phyloP scores from a whole-genome alignment of 2,329 filamentous ascomycete species.

The Ramularia endophylla region DNA sequence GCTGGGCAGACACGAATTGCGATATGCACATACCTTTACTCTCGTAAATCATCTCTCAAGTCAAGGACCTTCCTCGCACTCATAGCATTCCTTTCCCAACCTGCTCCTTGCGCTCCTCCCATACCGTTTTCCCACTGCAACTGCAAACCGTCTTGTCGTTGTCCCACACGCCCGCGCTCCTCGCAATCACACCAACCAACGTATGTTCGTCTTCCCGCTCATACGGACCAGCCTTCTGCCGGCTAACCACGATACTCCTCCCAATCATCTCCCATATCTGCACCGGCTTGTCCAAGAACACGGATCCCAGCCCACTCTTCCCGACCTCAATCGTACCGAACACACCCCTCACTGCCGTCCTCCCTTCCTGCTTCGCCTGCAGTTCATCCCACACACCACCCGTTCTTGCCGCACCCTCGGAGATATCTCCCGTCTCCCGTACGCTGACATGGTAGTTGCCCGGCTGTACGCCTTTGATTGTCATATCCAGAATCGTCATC shows the following conservation, averaged over 20 bases:
- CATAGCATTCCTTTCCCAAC: slow-evolving; percentile 83
- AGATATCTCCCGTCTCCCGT: slow-evolving; percentile 81
- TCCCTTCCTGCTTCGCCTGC: slow-evolving; percentile 37
- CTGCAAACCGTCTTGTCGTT: slow-evolving; percentile 98
- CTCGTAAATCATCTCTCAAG: no score
- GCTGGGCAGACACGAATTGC: no score
- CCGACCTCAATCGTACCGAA: slow-evolving; percentile 74
- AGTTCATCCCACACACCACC: slow-evolving; percentile 71
- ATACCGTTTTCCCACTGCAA: slow-evolving; percentile 95
- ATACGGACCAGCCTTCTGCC: slow-evolving; percentile 41
- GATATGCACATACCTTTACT: no score
- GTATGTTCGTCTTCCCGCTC: slow-evolving; percentile 75
- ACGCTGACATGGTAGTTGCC: slow-evolving; percentile 81
- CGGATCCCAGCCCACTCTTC: slow-evolving; percentile 66
- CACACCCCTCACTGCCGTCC: slow-evolving; percentile 52
- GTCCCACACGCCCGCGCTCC: slow-evolving; percentile 97
- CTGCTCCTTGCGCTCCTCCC: slow-evolving; percentile 93
- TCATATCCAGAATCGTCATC: slow-evolving; percentile 80
- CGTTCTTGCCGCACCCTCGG: slow-evolving; percentile 72
- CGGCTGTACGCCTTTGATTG: slow-evolving; percentile 71
- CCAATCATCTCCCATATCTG: slow-evolving; percentile 97
- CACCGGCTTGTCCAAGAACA: slow-evolving; percentile 72
- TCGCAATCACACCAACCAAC: slow-evolving; percentile 85
- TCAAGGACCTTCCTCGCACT: background rate
- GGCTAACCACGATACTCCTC: slow-evolving; percentile 80